These are phyloP conservation scores for Aspergillus puulaauensis DNA, from an alignment of 2,329 filamentous ascomycete species.

Conservation along the genomic window DNA sequence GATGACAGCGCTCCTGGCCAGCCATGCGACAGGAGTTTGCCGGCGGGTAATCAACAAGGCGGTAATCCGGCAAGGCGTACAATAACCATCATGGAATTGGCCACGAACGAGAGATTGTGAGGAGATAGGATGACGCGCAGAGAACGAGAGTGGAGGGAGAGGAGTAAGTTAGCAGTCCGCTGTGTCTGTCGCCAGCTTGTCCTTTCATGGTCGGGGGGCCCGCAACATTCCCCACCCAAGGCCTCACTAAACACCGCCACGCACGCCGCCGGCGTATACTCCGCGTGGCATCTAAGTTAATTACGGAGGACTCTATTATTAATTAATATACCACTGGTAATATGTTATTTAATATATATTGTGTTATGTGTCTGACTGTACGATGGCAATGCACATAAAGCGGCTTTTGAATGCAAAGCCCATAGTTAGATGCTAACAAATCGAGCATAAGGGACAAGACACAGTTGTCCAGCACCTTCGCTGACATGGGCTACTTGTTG, in stretches of 20 bases:
- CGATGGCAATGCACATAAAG: not conserved
- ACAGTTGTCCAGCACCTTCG: not conserved
- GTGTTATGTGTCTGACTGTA: not conserved
- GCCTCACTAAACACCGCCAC: slow-evolving; percentile 9
- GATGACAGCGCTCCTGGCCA: slow-evolving; percentile 21
- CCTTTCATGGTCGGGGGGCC: slow-evolving; percentile 16
- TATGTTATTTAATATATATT: not conserved
- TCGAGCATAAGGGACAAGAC: not conserved
- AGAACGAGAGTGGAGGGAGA: not conserved
- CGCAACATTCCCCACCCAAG: slow-evolving; percentile 2
- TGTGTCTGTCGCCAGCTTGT: slow-evolving; percentile 23
- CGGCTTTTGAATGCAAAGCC: not conserved
- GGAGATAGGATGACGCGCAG: too few relatives aligned
- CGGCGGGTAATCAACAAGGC: slow-evolving; percentile 11
- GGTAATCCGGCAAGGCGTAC: not conserved
- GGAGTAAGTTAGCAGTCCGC: not conserved
- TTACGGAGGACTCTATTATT: not conserved
- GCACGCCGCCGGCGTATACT: not conserved
- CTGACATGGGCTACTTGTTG: not conserved
- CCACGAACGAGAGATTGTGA: not conserved
- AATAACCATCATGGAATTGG: slow-evolving; percentile 14
- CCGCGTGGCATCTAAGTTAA: slow-evolving; percentile 1
- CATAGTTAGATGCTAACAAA: not conserved
- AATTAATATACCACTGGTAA: not conserved
- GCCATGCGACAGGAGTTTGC: slow-evolving; percentile 24